phyloP scores from a whole-genome alignment of 1,284 basidiomycete genomes.

The Sporisorium graminicola region DNA sequence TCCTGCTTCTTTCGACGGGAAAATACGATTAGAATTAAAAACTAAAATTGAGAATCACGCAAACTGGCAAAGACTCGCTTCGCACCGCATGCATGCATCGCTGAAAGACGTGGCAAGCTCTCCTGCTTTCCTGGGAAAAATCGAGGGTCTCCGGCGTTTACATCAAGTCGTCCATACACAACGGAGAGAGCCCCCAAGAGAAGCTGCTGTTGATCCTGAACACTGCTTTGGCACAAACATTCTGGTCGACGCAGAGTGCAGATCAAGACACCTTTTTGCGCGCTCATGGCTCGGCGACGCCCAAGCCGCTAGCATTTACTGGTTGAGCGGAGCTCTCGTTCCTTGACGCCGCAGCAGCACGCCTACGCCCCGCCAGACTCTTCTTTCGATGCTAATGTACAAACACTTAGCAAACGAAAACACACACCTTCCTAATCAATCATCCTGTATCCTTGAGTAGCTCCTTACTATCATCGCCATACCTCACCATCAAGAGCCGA shows the following conservation, averaged over 20 bases:
- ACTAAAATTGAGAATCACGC: background rate
- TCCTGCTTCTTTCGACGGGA: background rate
- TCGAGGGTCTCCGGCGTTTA: background rate
- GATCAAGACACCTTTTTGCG: too few species aligned
- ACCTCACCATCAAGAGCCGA: too few species aligned
- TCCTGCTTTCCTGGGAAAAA: background rate
- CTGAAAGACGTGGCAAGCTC: constrained; percentile 6
- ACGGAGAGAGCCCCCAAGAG: background rate
- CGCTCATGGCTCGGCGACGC: background rate
- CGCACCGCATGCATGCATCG: background rate
- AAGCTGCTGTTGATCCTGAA: too few species aligned
- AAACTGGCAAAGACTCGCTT: too few species aligned
- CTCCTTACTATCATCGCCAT: background rate
- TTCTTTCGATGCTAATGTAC: background rate
- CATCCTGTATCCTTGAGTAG: background rate
- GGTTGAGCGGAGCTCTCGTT: background rate
- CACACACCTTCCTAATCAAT: background rate
- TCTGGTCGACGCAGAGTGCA: too few species aligned
- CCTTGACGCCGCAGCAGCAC: background rate
- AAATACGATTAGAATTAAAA: background rate
- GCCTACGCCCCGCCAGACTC: background rate
- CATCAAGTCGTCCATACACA: background rate
- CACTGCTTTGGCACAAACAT: too few species aligned
- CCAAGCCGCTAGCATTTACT: background rate
- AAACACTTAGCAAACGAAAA: background rate